Evolutionary conservation across 148 eudicot genomes (phyloP).

Genomic region (Heliamphora exappendiculata): DNA sequence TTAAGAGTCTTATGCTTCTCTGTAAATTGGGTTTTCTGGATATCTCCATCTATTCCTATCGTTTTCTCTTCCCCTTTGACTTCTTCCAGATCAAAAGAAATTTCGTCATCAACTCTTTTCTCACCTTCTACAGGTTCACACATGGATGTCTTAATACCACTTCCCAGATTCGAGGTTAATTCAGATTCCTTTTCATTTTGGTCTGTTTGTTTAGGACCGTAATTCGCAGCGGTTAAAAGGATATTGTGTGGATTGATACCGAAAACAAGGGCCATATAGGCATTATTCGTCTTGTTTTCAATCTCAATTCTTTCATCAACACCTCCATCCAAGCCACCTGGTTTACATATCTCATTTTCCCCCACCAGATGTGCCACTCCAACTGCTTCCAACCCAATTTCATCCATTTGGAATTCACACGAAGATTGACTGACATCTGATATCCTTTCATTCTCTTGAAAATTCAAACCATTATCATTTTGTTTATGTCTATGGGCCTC

Average conservation of each 20-base stretch:
- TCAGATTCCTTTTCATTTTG: slow-evolving; percentile 26
- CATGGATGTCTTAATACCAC: slow-evolving; percentile 13
- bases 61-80: slow-evolving; percentile 24
- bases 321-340: slow-evolving; percentile 24
- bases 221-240: slow-evolving; percentile 23
- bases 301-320: slow-evolving; percentile 23
- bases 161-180: slow-evolving; percentile 23
- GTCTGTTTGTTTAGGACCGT: slow-evolving; percentile 20
- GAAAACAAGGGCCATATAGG: slow-evolving; percentile 11
- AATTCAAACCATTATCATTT: slow-evolving; percentile 9
- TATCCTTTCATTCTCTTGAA: slow-evolving; percentile 25
- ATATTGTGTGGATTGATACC: slow-evolving; percentile 11
- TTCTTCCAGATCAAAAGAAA: slow-evolving; percentile 21
- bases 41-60: slow-evolving; percentile 26
- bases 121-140: slow-evolving; percentile 23
- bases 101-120: slow-evolving; percentile 15
- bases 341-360: slow-evolving; percentile 23
- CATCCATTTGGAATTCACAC: slow-evolving; percentile 21
- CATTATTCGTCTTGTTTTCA: slow-evolving; percentile 14
- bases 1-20: slow-evolving; percentile 18
- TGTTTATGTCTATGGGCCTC: slow-evolving; percentile 20
- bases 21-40: slow-evolving; percentile 11
- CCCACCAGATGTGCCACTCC: slow-evolving; percentile 15
- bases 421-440: slow-evolving; percentile 21
- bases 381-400: slow-evolving; percentile 14